phyloP scores from a whole-genome alignment of 768 basidiomycete species.

The Solioccasus polychromus region DNA sequence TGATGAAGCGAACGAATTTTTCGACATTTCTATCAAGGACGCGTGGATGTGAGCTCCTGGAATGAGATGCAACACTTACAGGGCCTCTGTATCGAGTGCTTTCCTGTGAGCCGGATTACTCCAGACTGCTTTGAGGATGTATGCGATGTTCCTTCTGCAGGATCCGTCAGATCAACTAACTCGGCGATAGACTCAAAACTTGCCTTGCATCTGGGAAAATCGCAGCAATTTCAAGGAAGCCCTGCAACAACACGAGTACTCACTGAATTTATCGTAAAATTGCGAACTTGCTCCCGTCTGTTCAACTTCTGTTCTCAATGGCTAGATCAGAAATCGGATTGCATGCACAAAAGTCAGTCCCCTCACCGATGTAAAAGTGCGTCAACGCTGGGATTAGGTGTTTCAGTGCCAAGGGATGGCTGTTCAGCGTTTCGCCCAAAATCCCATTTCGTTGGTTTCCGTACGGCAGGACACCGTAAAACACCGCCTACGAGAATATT shows the following conservation, averaged over 20 bases:
- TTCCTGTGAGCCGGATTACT: constrained; percentile 85
- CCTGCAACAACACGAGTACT: constrained; percentile 28
- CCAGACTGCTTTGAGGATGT: constrained; percentile 89
- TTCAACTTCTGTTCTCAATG: constrained; percentile 74
- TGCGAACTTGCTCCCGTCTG: constrained; percentile 96
- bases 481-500: constrained; percentile 53
- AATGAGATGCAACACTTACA: constrained; percentile 42
- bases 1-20: constrained; percentile 93
- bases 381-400: constrained; percentile 90
- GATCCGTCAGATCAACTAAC: constrained; percentile 11
- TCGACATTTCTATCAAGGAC: constrained; percentile 66
- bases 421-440: constrained; percentile 79
- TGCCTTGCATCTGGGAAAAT: constrained; percentile 49
- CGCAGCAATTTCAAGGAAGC: constrained; percentile 7
- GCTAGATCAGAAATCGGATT: constrained; percentile 1
- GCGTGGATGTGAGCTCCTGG: constrained; percentile 3
- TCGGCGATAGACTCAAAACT: constrained; percentile 8
- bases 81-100: constrained; percentile 76
- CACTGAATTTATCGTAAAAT: constrained; percentile 98
- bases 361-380: constrained; percentile 89
- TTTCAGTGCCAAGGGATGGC: constrained; percentile 79
- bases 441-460: constrained; percentile 67
- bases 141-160: constrained; percentile 79
- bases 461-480: constrained; percentile 68
- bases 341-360: neutral